Percentiles rank a stretch among this genome's conserved stretches.
These are phyloP conservation scores for Helichrysum umbraculigerum DNA, from an alignment of 129 eudicot genomes.

Conservation along the genomic window DNA sequence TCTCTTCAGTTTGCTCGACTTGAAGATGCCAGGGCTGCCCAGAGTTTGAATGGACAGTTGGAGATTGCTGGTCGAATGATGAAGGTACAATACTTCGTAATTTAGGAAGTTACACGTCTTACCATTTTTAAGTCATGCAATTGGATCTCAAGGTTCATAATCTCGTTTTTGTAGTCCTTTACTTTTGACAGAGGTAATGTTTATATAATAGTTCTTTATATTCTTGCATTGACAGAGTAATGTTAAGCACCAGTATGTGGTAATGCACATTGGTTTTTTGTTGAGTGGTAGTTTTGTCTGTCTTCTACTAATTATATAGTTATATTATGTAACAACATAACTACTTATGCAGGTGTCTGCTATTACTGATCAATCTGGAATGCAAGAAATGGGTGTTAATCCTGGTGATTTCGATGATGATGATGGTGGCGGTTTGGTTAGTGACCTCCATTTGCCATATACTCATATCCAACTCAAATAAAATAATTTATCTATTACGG, in stretches of 20 bases:
- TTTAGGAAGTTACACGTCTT: slow-evolving; percentile 4
- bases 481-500: neutral
- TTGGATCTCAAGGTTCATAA: neutral
- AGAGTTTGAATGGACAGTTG: slow-evolving; percentile 78
- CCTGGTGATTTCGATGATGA: slow-evolving; percentile 87
- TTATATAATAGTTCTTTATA: slow-evolving; percentile 1
- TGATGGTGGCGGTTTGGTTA: slow-evolving; percentile 89
- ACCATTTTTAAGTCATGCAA: neutral
- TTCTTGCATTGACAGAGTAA: neutral
- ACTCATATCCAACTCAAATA: no score
- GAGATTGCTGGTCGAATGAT: slow-evolving; percentile 90
- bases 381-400: slow-evolving; percentile 76
- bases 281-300: slow-evolving; percentile 11
- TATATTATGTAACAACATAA: neutral
- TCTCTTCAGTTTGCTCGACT: slow-evolving; percentile 71
- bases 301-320: neutral
- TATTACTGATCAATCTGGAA: slow-evolving; percentile 78
- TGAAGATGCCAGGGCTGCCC: slow-evolving; percentile 86
- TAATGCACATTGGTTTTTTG: neutral
- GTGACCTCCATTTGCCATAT: slow-evolving; percentile 24
- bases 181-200: neutral
- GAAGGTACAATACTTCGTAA: slow-evolving; percentile 47
- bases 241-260: neutral
- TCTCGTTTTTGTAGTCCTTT: neutral
- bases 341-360: slow-evolving; percentile 62